Base-by-base conservation (phyloP, 441 rosid genomes). In the Dalechampia spathulata region DNA sequence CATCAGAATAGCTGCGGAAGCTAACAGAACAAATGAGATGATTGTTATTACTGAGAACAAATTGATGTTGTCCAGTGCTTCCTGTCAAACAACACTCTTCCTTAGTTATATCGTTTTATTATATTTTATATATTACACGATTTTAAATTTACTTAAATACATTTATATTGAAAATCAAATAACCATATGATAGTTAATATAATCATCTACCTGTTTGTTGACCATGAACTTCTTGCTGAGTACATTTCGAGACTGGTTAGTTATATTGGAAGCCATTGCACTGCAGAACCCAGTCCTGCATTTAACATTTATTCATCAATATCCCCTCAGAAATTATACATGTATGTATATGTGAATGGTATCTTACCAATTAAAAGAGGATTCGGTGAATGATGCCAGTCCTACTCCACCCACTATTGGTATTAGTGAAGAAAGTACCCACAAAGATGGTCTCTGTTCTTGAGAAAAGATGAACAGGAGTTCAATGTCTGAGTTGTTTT, bases 231-330 rank as follows among this genome's bases (percentile, higher is more conserved):
- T 93, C 63, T 93, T 93, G 83, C 99, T 89, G 17, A 89, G 86
- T 55, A 93, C 99, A 32, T 93, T 93, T 58, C 99, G 83, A 44
- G 97, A 93, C 61, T 93, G 99, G 65, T 89, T 89, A 21, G 92
- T 65, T 72, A 93, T 74, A 76, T 93, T 93, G 58, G 99, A 93
- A 52, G 99, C 99, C 99, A 93, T 93, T 49, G 99, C 99, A 69
- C 80, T 85, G 79, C 80, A 78, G 66, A 93, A 93, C n/a, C 99
- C 99, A 67, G 76, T 83, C 97, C 99, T 93, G 72, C 34, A 26
- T 21, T 17, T 5, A n/a, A n/a, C n/a, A n/a, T n/a, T n/a, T n/a
- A n/a, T n/a, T n/a, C n/a, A n/a, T n/a, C n/a, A n/a, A n/a, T n/a
- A n/a, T n/a, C n/a, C n/a, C n/a, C n/a, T n/a, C n/a, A n/a, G n/a